These are phyloP conservation scores for Arthrocladium fulminans DNA, from an alignment of 2,329 filamentous ascomycete species.

Conservation along the genomic window DNA sequence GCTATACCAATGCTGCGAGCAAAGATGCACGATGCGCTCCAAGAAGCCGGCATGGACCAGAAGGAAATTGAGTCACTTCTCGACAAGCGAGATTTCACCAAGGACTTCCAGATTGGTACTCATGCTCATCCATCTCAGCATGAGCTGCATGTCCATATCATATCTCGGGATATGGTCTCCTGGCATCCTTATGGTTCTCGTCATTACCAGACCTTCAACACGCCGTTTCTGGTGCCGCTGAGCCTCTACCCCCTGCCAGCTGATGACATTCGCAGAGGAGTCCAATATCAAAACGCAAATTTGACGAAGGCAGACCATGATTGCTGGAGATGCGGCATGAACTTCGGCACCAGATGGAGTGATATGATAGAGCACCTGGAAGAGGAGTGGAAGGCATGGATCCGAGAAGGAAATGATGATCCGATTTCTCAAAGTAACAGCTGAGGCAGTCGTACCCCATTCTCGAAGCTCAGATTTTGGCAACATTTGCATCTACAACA, in stretches of 20 bases:
- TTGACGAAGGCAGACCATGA: constrained; percentile 58
- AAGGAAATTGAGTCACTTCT: constrained; percentile 46
- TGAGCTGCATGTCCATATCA: constrained; percentile 81
- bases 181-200: constrained; percentile 64
- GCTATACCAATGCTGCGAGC: constrained; percentile 35
- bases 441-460: too few species aligned
- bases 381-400: constrained; percentile 69
- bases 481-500: background rate
- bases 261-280: constrained; percentile 55
- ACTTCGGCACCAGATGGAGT: constrained; percentile 66
- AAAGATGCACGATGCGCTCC: constrained; percentile 43
- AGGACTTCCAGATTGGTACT: constrained; percentile 66
- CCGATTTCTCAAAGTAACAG: background rate
- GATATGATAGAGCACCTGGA: constrained; percentile 66
- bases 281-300: constrained; percentile 39
- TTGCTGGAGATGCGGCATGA: constrained; percentile 75
- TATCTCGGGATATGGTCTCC: constrained; percentile 71
- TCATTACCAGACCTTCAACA: constrained; percentile 88
- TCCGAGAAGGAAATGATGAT: background rate
- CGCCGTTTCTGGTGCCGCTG: constrained; percentile 69
- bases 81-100: constrained; percentile 57
- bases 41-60: constrained; percentile 50
- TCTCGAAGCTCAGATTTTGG: background rate
- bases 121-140: constrained; percentile 87
- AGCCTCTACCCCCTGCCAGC: constrained; percentile 67